Conservation (phyloP, 2,329 filamentous ascomycete genomes). For the Zymoseptoria pseudotritici region DNA sequence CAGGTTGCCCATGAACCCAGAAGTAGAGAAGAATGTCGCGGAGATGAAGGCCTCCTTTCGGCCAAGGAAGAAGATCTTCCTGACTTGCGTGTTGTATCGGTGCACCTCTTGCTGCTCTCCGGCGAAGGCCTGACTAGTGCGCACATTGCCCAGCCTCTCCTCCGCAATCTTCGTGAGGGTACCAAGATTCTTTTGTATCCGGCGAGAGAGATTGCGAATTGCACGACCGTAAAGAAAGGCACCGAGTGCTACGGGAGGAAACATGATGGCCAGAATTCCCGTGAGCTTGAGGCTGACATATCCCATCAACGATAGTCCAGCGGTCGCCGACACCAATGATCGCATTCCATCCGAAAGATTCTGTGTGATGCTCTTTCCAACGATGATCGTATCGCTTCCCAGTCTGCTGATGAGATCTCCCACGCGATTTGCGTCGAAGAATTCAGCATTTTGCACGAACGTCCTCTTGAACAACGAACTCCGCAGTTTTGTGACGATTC, state of each 20-base stretch:
- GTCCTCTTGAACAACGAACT: conserved; percentile 87
- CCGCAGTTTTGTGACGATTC: conserved; percentile 82
- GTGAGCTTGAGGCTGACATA: conserved; percentile 90
- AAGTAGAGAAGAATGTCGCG: conserved; percentile 80
- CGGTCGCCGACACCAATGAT: conserved; percentile 79
- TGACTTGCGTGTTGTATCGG: conserved; percentile 86
- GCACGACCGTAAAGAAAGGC: conserved; percentile 87
- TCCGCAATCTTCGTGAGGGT: conserved; percentile 94
- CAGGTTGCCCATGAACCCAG: conserved; percentile 91
- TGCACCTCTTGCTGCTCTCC: conserved; percentile 84
- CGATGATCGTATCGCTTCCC: conserved; percentile 93
- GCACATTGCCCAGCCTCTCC: conserved; percentile 92
- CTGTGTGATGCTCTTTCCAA: conserved; percentile 96
- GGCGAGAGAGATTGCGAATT: conserved; percentile 80
- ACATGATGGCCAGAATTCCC: conserved; percentile 75
- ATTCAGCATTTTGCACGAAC: conserved; percentile 95
- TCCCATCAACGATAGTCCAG: conserved; percentile 89
- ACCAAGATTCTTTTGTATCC: conserved; percentile 89
- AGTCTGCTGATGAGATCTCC: conserved; percentile 93
- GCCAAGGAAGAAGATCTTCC: conserved; percentile 84
- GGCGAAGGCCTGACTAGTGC: conserved; percentile 92
- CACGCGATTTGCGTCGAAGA: conserved; percentile 95
- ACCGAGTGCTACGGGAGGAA: conserved; percentile 81
- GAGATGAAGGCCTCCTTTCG: conserved; percentile 80
- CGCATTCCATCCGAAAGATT: conserved; percentile 95